phyloP scores from a whole-genome alignment of 2,329 filamentous ascomycete genomes.

The Cladophialophora yegresii region DNA sequence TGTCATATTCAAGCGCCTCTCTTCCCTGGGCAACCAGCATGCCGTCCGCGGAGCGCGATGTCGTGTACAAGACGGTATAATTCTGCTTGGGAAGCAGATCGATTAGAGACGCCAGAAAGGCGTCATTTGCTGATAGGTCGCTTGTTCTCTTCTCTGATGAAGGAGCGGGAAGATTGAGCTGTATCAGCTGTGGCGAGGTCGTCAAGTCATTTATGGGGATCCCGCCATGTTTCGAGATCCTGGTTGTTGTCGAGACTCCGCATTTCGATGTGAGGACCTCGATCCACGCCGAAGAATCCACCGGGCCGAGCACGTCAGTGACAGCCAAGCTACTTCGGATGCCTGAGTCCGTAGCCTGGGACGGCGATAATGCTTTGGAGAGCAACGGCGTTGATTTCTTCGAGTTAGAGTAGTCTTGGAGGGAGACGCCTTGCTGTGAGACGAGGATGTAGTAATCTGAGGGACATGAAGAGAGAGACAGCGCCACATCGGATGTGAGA shows the following conservation, averaged over 20 bases:
- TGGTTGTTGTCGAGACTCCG: constrained; percentile 46
- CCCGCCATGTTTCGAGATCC: constrained; percentile 44
- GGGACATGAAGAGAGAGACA: constrained; percentile 64
- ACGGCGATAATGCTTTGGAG: constrained; percentile 22
- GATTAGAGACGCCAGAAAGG: constrained; percentile 51
- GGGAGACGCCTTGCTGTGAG: constrained; percentile 72
- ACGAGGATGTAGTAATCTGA: constrained; percentile 76
- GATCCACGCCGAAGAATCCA: constrained; percentile 50
- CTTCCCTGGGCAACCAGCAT: constrained; percentile 35
- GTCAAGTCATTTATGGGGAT: constrained; percentile 32
- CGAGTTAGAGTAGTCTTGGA: constrained; percentile 63
- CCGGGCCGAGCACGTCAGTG: constrained; percentile 55
- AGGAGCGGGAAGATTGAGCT: constrained; percentile 49
- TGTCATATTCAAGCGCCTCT: constrained; percentile 59
- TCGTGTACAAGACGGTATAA: constrained; percentile 77
- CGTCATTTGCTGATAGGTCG: constrained; percentile 40
- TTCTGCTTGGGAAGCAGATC: constrained; percentile 52
- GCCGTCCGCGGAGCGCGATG: constrained; percentile 55
- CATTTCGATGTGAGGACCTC: constrained; percentile 52
- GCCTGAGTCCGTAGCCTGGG: constrained; percentile 6
- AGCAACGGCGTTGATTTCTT: constrained; percentile 54
- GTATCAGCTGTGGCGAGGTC: constrained; percentile 43
- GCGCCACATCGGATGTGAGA: constrained; percentile 47
- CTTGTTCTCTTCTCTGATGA: constrained; percentile 22
- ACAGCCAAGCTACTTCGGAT: constrained; percentile 57